These are phyloP conservation scores for Onygenales sp. DNA, from an alignment of 2,329 filamentous ascomycete genomes.

Conservation along the genomic window DNA sequence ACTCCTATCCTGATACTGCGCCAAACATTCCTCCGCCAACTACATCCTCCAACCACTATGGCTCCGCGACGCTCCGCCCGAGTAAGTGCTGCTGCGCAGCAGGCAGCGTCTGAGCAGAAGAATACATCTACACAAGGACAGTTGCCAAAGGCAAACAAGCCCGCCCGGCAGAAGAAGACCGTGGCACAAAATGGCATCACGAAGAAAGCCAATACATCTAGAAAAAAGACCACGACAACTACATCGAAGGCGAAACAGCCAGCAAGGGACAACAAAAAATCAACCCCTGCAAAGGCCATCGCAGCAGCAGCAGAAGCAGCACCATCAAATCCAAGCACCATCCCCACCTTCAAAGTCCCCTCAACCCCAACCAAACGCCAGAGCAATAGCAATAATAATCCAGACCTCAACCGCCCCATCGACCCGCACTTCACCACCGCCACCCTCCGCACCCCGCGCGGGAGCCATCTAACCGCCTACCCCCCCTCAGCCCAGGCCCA, in stretches of 20 bases:
- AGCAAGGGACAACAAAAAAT: conserved; percentile 11
- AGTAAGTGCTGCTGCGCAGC: conserved; percentile 25
- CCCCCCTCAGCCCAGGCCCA: conserved; percentile 24
- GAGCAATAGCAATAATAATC: conserved; percentile 15
- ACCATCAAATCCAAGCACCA: conserved; percentile 16
- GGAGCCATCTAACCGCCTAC: conserved; percentile 39
- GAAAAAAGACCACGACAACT: conserved; percentile 11
- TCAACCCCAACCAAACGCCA: conserved; percentile 40
- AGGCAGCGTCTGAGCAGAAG: conserved; percentile 16
- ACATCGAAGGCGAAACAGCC: conserved; percentile 3
- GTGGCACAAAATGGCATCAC: neutral
- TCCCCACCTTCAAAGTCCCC: conserved; percentile 34
- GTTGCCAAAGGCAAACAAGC: neutral
- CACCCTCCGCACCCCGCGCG: conserved; percentile 38
- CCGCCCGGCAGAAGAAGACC: conserved; percentile 2
- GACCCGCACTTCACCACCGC: conserved; percentile 41
- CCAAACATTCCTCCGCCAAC: neutral
- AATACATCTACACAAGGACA: conserved; percentile 17
- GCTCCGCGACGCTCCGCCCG: conserved; percentile 45
- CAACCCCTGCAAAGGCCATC: conserved; percentile 4
- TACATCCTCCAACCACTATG: conserved; percentile 25
- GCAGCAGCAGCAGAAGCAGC: neutral
- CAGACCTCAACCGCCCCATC: conserved; percentile 34
- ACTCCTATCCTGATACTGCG: conserved; percentile 7
- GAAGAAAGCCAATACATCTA: neutral